Base-by-base conservation (phyloP, 495 filamentous ascomycete genomes). In the Aspergillus coremiiformis region DNA sequence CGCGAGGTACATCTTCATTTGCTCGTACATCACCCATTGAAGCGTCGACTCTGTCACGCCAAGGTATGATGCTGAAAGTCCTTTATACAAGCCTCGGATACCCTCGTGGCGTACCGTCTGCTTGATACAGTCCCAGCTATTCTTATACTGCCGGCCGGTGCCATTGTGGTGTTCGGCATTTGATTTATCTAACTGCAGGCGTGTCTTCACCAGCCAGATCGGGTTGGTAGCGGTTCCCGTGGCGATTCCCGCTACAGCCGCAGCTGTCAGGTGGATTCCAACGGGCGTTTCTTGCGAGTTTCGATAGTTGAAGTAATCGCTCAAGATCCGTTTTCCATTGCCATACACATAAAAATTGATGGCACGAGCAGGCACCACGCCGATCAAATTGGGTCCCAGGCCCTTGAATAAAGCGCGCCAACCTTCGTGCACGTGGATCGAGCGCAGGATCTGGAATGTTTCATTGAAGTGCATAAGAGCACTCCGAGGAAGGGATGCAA, bases 311-410 rank as follows among this genome's bases (percentile, higher is more conserved):
- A 78, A 72, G 17, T 63, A 57, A n/a, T 71, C 57, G 52, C 68
- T 72, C 26, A 76, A 61, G 26, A 82, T 61, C 12, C 70, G 62
- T 49, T 83, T 82, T 17, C 78, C 74, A 57, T 82, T 82, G 24
- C 80, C 80, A 59, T 83, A 82, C 0, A 75, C 64, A 58, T 71
- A 80, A 59, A 81, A 82, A 52, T 81, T 81, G 51, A 81, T 80
- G 1, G 77, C 76, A 30, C 77, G 68, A 5, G 80, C 78, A 10
- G 80, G 80, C 4, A 82, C 78, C 4, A 82, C 78, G 23, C 80
- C 80, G 14, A 75, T 65, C 3, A 83, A 64, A 51, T 78, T 82
- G 11, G 80, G 78, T 7, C 76, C 80, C 0, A 83, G 69, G 4
- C 80, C 80, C 49, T 78, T 79, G 68, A 82, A 83, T 9, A 83